Percentiles rank a stretch among this genome's conserved stretches.
phyloP scores from a whole-genome alignment of 1,139 yeast genomes.

The Pichia sp. region DNA sequence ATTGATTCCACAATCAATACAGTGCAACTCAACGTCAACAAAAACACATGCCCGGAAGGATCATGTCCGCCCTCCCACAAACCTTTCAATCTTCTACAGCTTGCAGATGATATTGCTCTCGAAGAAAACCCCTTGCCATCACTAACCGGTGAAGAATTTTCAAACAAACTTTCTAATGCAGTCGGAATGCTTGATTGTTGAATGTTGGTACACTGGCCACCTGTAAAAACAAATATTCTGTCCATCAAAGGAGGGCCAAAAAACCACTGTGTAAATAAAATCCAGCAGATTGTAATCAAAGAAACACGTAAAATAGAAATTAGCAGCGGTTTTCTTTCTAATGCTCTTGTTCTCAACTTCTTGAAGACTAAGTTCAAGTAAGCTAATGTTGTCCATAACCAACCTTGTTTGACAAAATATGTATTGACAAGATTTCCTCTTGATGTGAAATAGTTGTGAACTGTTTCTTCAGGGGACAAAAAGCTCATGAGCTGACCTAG shows the following conservation, averaged over 20 bases:
- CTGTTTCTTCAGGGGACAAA: constrained; percentile 31
- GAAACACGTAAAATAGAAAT: constrained; percentile 39
- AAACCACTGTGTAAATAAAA: constrained; percentile 82
- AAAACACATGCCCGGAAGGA: constrained; percentile 90
- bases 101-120: constrained; percentile 25
- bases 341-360: neutral
- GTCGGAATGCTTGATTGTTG: constrained; percentile 15
- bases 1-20: constrained; percentile 65
- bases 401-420: constrained; percentile 78
- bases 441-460: constrained; percentile 54
- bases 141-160: neutral
- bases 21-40: constrained; percentile 68
- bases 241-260: constrained; percentile 91
- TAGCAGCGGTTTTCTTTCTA: constrained; percentile 18
- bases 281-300: constrained; percentile 73
- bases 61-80: constrained; percentile 92
- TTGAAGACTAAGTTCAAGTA: constrained; percentile 24
- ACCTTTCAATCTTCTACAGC: constrained; percentile 64
- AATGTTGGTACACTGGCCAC: constrained; percentile 65
- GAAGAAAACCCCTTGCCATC: constrained; percentile 18
- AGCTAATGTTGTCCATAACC: constrained; percentile 82
- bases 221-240: constrained; percentile 69
- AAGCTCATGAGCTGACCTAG: constrained; percentile 14
- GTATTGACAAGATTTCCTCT: constrained; percentile 67
- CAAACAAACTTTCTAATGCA: constrained; percentile 15